Evolutionary conservation across 163 green algal species (phyloP).

Genomic region (Chlorella variabilis): DNA sequence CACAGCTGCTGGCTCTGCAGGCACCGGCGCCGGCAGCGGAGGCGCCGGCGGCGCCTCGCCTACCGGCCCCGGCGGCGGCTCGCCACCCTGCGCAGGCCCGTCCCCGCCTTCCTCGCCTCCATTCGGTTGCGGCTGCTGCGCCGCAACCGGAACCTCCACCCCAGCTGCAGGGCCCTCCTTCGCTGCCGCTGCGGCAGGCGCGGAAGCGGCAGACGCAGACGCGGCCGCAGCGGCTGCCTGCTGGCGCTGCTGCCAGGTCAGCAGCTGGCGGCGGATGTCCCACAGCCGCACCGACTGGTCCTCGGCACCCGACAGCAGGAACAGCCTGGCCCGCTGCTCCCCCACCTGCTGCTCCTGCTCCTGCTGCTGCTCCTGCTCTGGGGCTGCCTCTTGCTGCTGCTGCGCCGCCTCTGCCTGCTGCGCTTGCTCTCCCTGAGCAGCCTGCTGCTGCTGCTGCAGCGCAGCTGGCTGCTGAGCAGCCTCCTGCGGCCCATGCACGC

Average conservation of each 20-base stretch:
- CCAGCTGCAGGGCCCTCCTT: not conserved
- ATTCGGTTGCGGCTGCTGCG: not conserved
- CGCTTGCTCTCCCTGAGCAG: not conserved
- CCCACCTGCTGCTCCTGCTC: not conserved
- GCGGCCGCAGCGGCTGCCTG: not conserved
- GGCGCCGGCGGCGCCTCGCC: too few species aligned
- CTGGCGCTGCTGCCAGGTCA: conserved; percentile 19
- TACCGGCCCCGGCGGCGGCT: too few species aligned
- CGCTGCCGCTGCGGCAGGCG: not conserved
- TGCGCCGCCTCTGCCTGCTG: not conserved
- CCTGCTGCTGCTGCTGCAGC: not conserved
- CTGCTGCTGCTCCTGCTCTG: not conserved
- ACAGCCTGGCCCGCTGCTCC: not conserved
- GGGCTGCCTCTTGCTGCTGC: not conserved
- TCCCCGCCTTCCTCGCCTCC: not conserved
- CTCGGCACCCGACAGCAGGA: conserved; percentile 38
- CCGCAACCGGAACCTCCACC: too few species aligned
- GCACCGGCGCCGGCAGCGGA: too few species aligned
- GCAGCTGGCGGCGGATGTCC: conserved; percentile 12
- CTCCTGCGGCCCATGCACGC: not conserved
- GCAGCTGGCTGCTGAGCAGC: not conserved
- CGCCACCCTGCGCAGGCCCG: too few species aligned
- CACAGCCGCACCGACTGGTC: conserved; percentile 38
- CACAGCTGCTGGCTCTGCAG: too few species aligned
- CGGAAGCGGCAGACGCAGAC: not conserved